Base-by-base conservation (phyloP, 768 basidiomycete genomes). In the Xerocomus brunneocitrinus region DNA sequence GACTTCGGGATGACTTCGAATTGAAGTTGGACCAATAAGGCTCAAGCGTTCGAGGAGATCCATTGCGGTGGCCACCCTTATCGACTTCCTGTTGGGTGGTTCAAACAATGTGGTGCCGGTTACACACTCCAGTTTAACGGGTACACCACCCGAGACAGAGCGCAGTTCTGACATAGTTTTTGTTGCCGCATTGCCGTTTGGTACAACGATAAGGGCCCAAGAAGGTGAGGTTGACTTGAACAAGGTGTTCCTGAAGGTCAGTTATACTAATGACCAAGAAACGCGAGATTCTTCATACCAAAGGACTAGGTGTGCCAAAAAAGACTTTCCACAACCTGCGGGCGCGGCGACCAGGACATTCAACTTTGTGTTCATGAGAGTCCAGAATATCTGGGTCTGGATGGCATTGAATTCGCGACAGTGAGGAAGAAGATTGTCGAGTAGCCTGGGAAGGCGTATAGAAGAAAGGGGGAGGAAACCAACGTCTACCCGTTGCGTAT, bases 381-480 rank as follows among this genome's bases (percentile, higher is more conserved):
- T 82, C 91, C 95, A 98, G 67, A 89, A 90, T 7, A 81, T 74
- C 58, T 98, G 95, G 0, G 89, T 91, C 65, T 99, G 97, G 2
- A 97, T 83, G 1, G 84, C 81, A 62, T 93, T 97, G 66, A 98
- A 77, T 30, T 78, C 76, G 24, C 71, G 74, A 27, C 87, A 56
- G 41, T 71, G 75, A 3, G 69, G 63, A 13, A 75, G 67, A 27
- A 86, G 78, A 2, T 76, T 54, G 19, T 73, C 68, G 59, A 77
- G 73, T 4, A 89, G 65, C 2, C 64, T 53, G 0, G 74, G 67
- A 58, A 58, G 55, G 54, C 82, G 75, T 13, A 90, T 63, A 6
- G 76, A 73, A 14, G 79, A 77, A 25, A 81, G 72, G 6, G 79
- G 67, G 8, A 98, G 77, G 66, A 89, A 87, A 2, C 93, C 91